These are phyloP conservation scores for Amanita inopinata DNA, from an alignment of 768 basidiomycete species.

Conservation along the genomic window DNA sequence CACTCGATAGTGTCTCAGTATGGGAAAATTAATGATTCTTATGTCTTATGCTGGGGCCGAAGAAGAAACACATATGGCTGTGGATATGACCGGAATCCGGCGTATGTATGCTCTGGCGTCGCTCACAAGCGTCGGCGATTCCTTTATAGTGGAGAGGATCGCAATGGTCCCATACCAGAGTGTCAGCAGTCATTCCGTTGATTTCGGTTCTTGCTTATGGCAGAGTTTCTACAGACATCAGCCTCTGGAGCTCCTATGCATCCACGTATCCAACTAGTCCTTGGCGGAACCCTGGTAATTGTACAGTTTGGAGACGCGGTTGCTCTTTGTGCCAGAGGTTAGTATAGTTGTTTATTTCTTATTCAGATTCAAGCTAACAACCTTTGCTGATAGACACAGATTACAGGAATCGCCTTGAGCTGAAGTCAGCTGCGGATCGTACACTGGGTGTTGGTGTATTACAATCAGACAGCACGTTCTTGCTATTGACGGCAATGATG, in stretches of 20 bases:
- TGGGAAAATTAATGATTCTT: conserved; percentile 48
- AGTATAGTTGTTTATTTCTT: conserved; percentile 2
- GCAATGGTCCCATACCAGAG: conserved; percentile 67
- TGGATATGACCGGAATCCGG: conserved; percentile 36
- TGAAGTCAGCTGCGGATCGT: conserved; percentile 57
- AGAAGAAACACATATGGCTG: conserved; percentile 27
- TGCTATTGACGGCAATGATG: conserved; percentile 56
- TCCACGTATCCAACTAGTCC: conserved; percentile 53
- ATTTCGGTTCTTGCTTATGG: background rate
- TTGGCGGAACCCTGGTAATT: conserved; percentile 47
- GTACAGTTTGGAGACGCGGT: conserved; percentile 74
- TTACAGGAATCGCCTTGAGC: conserved; percentile 62
- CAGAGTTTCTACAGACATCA: conserved; percentile 35
- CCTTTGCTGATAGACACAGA: conserved; percentile 42
- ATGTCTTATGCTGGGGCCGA: conserved; percentile 59
- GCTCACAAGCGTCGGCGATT: conserved; percentile 31
- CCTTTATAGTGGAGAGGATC: conserved; percentile 38
- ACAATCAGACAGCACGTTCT: conserved; percentile 35
- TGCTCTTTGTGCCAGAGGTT: conserved; percentile 61
- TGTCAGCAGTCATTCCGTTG: conserved; percentile 33
- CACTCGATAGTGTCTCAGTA: conserved; percentile 20
- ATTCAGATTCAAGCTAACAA: background rate
- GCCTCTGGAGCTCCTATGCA: conserved; percentile 63
- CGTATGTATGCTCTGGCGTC: conserved; percentile 57
- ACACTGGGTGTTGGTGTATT: conserved; percentile 63